Percentiles rank a stretch among this genome's conserved stretches.
These are phyloP conservation scores for Podospora appendiculata DNA, from an alignment of 495 filamentous ascomycete genomes.

Conservation along the genomic window DNA sequence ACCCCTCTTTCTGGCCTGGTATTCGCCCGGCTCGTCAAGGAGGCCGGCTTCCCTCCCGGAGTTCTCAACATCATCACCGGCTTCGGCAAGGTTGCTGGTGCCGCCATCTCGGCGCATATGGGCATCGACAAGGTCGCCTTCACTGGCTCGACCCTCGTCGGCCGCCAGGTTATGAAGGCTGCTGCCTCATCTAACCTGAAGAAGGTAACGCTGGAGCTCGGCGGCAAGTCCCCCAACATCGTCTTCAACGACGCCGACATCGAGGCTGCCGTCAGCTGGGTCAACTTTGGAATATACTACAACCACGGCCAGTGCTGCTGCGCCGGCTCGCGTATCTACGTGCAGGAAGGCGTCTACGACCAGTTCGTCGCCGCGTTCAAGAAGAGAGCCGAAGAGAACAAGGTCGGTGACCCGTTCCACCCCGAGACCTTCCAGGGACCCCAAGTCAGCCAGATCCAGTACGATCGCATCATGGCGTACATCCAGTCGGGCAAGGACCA, in stretches of 20 bases:
- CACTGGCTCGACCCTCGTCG: constrained; percentile 88
- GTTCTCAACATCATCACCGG: constrained; percentile 95
- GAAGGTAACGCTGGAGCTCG: constrained; percentile 98
- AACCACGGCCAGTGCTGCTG: constrained; percentile 99
- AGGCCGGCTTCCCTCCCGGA: constrained; percentile 94
- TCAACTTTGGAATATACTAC: constrained; percentile 98
- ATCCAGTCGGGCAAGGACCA: constrained; percentile 83
- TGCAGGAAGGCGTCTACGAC: constrained; percentile 94
- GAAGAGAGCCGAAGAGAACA: constrained; percentile 71
- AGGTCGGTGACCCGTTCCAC: constrained; percentile 88
- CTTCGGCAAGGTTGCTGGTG: constrained; percentile 82
- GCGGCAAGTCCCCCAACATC: constrained; percentile 97
- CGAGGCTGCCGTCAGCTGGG: constrained; percentile 93
- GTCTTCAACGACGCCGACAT: constrained; percentile 95
- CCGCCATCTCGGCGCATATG: constrained; percentile 91
- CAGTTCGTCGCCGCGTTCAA: constrained; percentile 87
- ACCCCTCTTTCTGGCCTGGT: constrained; percentile 86
- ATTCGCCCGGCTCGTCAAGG: constrained; percentile 71
- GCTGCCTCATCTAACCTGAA: constrained; percentile 92
- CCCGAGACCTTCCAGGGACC: constrained; percentile 92
- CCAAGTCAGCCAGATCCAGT: constrained; percentile 91
- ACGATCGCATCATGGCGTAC: constrained; percentile 96
- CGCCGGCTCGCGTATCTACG: constrained; percentile 90
- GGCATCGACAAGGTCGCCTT: constrained; percentile 98
- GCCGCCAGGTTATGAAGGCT: constrained; percentile 91